These are phyloP conservation scores for Bidens hawaiensis DNA, from an alignment of 140 eudicot genomes.

Conservation along the genomic window DNA sequence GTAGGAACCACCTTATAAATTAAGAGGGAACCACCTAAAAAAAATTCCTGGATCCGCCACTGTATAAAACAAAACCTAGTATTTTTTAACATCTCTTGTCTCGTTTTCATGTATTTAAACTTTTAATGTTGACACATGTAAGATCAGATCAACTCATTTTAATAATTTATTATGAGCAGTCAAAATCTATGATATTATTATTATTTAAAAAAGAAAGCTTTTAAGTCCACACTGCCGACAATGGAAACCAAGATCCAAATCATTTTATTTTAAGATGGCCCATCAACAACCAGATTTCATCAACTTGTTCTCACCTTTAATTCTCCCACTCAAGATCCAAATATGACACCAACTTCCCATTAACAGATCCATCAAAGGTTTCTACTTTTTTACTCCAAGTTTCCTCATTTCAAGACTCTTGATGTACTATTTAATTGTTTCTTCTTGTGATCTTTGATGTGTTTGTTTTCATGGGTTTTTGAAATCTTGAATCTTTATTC, in stretches of 20 bases:
- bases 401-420: slow-evolving; percentile 11
- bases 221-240: slow-evolving; percentile 21
- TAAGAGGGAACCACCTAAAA: no score
- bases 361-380: slow-evolving; percentile 33
- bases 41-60: no score
- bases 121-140: neutral
- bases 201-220: neutral
- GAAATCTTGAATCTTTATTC: slow-evolving; percentile 21
- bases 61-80: no score
- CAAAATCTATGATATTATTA: neutral
- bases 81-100: neutral
- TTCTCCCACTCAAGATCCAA: neutral
- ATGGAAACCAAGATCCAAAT: slow-evolving; percentile 16
- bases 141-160: neutral
- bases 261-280: slow-evolving; percentile 21
- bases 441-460: neutral
- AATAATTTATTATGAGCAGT: neutral
- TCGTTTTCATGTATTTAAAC: neutral
- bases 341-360: slow-evolving; percentile 7
- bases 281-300: slow-evolving; percentile 21
- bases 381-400: slow-evolving; percentile 2
- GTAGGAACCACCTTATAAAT: no score
- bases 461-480: slow-evolving; percentile 21
- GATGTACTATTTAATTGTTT: neutral
- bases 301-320: slow-evolving; percentile 18